Percentiles rank a stretch among this genome's conserved stretches.
phyloP scores from a whole-genome alignment of 1,284 basidiomycete genomes.

The Apiotrichum domesticum region DNA sequence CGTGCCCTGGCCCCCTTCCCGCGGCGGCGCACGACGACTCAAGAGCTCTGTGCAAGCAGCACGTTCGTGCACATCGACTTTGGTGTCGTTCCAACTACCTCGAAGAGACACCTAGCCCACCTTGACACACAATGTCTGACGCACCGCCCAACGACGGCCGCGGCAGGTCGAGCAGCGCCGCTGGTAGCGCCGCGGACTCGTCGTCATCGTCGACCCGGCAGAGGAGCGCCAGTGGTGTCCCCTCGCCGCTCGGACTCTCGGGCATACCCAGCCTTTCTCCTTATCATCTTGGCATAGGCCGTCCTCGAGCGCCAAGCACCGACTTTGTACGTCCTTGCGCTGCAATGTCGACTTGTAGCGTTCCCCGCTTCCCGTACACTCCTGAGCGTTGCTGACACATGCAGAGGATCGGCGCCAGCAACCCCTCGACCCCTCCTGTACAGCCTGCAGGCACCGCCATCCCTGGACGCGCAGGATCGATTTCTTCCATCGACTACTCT shows the following conservation, averaged over 20 bases:
- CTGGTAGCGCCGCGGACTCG: neutral
- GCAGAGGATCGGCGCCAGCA: neutral
- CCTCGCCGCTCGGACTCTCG: neutral
- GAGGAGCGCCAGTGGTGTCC: too few species aligned
- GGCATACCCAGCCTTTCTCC: neutral
- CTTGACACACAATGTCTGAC: too few species aligned
- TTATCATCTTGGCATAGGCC: neutral
- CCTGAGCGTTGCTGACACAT: neutral
- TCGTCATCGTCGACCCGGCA: neutral
- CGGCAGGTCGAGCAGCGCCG: too few species aligned
- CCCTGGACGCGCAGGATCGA: constrained; percentile 1
- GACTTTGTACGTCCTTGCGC: neutral
- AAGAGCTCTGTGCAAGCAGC: too few species aligned
- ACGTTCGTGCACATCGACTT: too few species aligned
- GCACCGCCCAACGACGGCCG: too few species aligned
- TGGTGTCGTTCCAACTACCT: too few species aligned
- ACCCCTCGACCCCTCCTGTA: neutral
- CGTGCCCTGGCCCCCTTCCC: too few species aligned
- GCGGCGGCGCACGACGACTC: too few species aligned
- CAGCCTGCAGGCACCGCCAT: neutral
- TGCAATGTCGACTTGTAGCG: too few species aligned
- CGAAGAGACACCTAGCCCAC: too few species aligned
- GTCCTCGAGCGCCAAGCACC: neutral
- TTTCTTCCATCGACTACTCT: constrained; percentile 1
- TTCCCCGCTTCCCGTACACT: too few species aligned